Percentiles rank a stretch among this genome's conserved stretches.
Evolutionary conservation across 164 flowering plant species (phyloP).

Genomic region (Liquidambar formosana): DNA sequence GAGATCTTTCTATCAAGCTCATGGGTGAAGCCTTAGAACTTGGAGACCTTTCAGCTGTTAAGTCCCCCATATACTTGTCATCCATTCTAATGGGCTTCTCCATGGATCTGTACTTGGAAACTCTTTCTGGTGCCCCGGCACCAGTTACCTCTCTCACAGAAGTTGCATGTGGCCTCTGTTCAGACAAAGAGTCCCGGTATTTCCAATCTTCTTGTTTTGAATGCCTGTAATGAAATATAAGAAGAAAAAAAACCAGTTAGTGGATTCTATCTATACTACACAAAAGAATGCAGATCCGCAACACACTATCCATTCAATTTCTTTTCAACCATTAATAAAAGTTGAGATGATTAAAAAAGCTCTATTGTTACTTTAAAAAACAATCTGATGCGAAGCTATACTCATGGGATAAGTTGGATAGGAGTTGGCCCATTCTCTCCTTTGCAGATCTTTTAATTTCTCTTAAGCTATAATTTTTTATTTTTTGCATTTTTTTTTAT

Average conservation of each 20-base stretch:
- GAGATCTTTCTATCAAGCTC: slow-evolving; percentile 56
- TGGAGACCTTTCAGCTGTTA: slow-evolving; percentile 52
- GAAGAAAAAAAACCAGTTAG: background rate
- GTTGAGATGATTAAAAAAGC: too few species aligned
- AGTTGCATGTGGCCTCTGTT: slow-evolving; percentile 25
- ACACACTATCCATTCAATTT: background rate
- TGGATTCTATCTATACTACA: background rate
- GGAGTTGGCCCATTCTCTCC: too few species aligned
- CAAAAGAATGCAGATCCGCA: background rate
- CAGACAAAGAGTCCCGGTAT: slow-evolving; percentile 22
- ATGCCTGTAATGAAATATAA: slow-evolving; percentile 15
- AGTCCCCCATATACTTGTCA: slow-evolving; percentile 27
- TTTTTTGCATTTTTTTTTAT: too few species aligned
- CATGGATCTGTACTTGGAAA: slow-evolving; percentile 23
- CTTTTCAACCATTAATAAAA: too few species aligned
- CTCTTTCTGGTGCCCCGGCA: slow-evolving; percentile 26
- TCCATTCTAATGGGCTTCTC: slow-evolving; percentile 26
- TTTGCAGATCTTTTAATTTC: too few species aligned
- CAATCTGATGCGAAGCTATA: too few species aligned
- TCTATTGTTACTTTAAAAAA: too few species aligned
- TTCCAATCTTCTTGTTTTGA: slow-evolving; percentile 22
- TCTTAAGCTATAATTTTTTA: too few species aligned
- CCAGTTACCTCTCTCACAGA: slow-evolving; percentile 20
- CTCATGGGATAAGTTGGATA: too few species aligned
- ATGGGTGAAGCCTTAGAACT: slow-evolving; percentile 51